phyloP scores from a whole-genome alignment of 1,284 basidiomycete genomes.

The Microstroma glucosiphilum region DNA sequence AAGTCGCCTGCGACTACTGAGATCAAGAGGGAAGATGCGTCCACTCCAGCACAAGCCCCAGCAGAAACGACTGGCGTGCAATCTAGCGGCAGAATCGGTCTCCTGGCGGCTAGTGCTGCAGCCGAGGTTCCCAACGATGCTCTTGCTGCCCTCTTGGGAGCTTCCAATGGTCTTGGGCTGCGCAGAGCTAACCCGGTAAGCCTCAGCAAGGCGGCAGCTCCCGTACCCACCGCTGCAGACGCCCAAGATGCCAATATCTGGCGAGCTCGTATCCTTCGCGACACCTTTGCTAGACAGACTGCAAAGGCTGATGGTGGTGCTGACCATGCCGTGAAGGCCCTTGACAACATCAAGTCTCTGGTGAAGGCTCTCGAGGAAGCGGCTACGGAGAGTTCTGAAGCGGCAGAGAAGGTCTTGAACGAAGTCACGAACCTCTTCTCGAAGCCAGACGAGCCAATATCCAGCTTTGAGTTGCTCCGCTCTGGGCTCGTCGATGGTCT shows the following conservation, averaged over 20 bases:
- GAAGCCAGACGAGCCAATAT: constrained; percentile 65
- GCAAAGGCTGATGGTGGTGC: constrained; percentile 27
- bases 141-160: not conserved
- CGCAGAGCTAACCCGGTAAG: not conserved
- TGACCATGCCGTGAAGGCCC: constrained; percentile 30
- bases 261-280: constrained; percentile 36
- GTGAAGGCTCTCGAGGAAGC: constrained; percentile 20
- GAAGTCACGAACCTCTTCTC: constrained; percentile 74
- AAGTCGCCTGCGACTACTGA: not conserved
- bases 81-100: not conserved
- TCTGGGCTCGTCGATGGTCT: constrained; percentile 86
- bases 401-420: constrained; percentile 62
- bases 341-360: constrained; percentile 33
- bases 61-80: constrained; percentile 1
- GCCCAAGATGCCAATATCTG: constrained; percentile 41
- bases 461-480: constrained; percentile 90
- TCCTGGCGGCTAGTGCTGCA: not conserved
- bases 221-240: constrained; percentile 13
- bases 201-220: not conserved
- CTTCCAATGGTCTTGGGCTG: not conserved
- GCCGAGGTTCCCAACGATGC: constrained; percentile 2
- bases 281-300: constrained; percentile 28
- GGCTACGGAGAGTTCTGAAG: constrained; percentile 48
- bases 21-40: constrained; percentile 4
- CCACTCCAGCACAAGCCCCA: not conserved